These are phyloP conservation scores for Cicer cuneatum DNA, from an alignment of 306 rosid species.

Conservation along the genomic window DNA sequence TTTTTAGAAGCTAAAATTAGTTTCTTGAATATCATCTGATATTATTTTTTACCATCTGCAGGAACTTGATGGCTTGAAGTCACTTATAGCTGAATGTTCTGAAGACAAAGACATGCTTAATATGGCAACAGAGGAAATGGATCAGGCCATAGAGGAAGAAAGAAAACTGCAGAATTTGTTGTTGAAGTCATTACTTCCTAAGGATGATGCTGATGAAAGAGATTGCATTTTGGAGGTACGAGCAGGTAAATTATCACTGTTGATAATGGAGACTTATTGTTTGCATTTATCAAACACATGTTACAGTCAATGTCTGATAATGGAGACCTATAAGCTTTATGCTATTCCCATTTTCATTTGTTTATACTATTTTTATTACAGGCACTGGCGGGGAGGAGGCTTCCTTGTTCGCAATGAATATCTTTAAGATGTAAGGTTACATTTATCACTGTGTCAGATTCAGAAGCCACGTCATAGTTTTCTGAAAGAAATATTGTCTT, in stretches of 20 bases:
- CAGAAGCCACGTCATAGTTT: conserved; percentile 32
- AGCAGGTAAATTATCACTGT: conserved; percentile 67
- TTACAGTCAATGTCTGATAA: conserved; percentile 15
- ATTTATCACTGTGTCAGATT: conserved; percentile 27
- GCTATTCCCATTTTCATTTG: conserved; percentile 1
- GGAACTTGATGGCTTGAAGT: conserved; percentile 81
- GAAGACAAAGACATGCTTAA: conserved; percentile 86
- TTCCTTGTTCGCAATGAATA: conserved; percentile 91
- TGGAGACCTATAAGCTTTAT: no score
- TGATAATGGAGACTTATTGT: conserved; percentile 36
- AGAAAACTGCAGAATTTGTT: conserved; percentile 63
- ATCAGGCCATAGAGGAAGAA: conserved; percentile 66
- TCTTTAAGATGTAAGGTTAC: conserved; percentile 80
- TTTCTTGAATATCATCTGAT: conserved; percentile 15
- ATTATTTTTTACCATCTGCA: conserved; percentile 40
- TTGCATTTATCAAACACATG: conserved; percentile 18
- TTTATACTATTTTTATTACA: conserved; percentile 41
- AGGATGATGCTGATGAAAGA: conserved; percentile 95
- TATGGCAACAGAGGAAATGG: conserved; percentile 77
- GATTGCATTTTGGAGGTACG: conserved; percentile 95
- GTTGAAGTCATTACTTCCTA: conserved; percentile 82
- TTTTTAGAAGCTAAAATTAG: neutral
- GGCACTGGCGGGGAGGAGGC: conserved; percentile 98
- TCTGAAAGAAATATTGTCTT: conserved; percentile 39
- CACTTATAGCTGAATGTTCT: conserved; percentile 65